Evolutionary conservation across 192 early-diverging fungal genomes (phyloP), one percentile per base, ranked within the genome.

Genomic region (Jimgerdemannia flammicorona): DNA sequence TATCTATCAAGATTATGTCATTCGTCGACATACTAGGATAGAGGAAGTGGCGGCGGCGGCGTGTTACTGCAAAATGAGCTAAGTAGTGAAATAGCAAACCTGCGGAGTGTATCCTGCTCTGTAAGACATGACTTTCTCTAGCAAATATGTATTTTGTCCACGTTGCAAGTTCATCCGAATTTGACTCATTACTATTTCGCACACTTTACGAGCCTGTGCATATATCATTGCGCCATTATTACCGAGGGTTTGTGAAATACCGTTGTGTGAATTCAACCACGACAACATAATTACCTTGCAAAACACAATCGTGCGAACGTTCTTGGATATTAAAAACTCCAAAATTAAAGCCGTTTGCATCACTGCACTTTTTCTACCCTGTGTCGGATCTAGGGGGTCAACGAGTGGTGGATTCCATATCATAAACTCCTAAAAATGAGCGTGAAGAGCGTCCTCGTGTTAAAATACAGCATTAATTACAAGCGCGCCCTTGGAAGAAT

Each of bases 101-200:
- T 80, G 80, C 14, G 84, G 78, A 3, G 79, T 86, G 82, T 96
- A 96, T 18, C 95, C 95, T 11, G 87, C 95, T 10, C 95, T 88
- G 74, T 96, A 96, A 39, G 85, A 78, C 84, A 92, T 86, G 3
- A 93, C 81, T 6, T 70, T 72, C 4, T 67, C 69, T 17, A 76
- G 54, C 2, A 84, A 40, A 42, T 73, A n/a, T 19, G 66, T 40
- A 40, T 66, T 72, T 29, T 73, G 72, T 19, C 75, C 66, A 39
- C 65, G n/a, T 40, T 74, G 64, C 19, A 83, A 20, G 54, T 75
- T 77, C 10, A 68, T 67, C 42, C 77, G 70, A 6, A 82, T 44
- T 73, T 85, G 76, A 63, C 78, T 85, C 77, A 78, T 78, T 63
- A 85, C 67, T 3, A 76, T 40, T 44, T 85, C 83, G 67, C 78